phyloP scores from a whole-genome alignment of 345 rosid species.

The Jatropha curcas region DNA sequence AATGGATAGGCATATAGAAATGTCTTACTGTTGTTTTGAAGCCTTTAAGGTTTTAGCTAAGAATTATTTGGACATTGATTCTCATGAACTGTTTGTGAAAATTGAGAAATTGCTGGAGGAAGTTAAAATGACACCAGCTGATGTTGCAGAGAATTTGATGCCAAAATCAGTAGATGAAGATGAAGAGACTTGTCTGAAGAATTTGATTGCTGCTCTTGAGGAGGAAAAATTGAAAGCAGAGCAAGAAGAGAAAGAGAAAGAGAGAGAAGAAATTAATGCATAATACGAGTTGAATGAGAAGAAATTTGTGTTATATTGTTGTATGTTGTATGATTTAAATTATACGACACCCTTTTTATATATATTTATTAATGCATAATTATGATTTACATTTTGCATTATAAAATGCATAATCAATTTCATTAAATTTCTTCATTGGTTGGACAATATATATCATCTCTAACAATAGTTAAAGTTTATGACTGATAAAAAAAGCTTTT shows the following conservation, averaged over 20 bases:
- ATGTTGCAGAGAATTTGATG: slow-evolving; percentile 21
- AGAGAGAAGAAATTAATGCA: neutral
- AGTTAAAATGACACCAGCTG: slow-evolving; percentile 11
- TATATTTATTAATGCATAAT: too few species aligned
- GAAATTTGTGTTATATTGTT: too few species aligned
- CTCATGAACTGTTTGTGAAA: neutral
- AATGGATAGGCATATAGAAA: slow-evolving; percentile 15
- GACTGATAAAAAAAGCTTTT: too few species aligned
- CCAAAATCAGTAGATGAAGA: neutral
- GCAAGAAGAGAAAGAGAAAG: neutral
- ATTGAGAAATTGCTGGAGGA: slow-evolving; percentile 10
- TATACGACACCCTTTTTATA: too few species aligned
- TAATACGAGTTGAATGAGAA: neutral
- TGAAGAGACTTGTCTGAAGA: slow-evolving; percentile 2
- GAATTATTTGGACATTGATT: slow-evolving; percentile 8
- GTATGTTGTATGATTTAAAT: too few species aligned
- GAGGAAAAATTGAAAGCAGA: neutral
- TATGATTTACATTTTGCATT: too few species aligned
- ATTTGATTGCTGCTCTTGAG: slow-evolving; percentile 6
- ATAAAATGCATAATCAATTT: too few species aligned
- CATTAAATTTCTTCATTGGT: too few species aligned
- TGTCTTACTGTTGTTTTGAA: slow-evolving; percentile 18
- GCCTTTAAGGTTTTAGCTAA: slow-evolving; percentile 17
- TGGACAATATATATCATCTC: too few species aligned
- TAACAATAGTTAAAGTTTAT: too few species aligned